Percentiles rank a stretch among this genome's conserved stretches.
phyloP scores from a whole-genome alignment of 441 rosid species.

The Oxalis stricta region DNA sequence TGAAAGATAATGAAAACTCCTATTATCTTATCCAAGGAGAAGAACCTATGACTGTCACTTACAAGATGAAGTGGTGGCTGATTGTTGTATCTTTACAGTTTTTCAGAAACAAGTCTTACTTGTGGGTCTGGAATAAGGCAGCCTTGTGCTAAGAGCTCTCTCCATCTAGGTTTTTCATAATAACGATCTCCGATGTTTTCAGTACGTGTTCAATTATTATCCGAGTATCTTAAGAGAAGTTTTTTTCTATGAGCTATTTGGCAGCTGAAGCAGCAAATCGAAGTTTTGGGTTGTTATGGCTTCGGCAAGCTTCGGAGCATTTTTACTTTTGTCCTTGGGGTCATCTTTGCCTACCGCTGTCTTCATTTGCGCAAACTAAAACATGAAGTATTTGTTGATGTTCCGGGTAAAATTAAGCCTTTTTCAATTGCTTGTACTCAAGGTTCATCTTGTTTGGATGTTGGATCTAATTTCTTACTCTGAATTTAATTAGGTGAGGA shows the following conservation, averaged over 20 bases:
- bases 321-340: constrained; percentile 36
- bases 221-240: constrained; percentile 17
- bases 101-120: constrained; percentile 48
- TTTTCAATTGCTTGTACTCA: too few relatives aligned
- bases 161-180: constrained; percentile 40
- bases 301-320: constrained; percentile 43
- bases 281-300: constrained; percentile 40
- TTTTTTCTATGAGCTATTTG: constrained; percentile 5
- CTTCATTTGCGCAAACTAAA: constrained; percentile 26
- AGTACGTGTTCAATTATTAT: background rate
- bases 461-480: too few relatives aligned
- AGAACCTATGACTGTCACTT: too few relatives aligned
- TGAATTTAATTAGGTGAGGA: constrained; percentile 25
- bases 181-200: background rate
- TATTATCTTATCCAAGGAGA: too few relatives aligned
- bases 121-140: constrained; percentile 58
- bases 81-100: constrained; percentile 31
- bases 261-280: constrained; percentile 47
- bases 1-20: too few relatives aligned
- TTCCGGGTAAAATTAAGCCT: constrained; percentile 47
- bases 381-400: constrained; percentile 55
- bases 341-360: constrained; percentile 35
- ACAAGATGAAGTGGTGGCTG: too few relatives aligned
- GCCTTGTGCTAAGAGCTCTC: constrained; percentile 55
- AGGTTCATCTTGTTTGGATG: too few relatives aligned